Percentiles rank a stretch among this genome's conserved stretches.
These are phyloP conservation scores for Wallacemonas sp. DNA, from an alignment of 208 protist genomes.

Conservation along the genomic window DNA sequence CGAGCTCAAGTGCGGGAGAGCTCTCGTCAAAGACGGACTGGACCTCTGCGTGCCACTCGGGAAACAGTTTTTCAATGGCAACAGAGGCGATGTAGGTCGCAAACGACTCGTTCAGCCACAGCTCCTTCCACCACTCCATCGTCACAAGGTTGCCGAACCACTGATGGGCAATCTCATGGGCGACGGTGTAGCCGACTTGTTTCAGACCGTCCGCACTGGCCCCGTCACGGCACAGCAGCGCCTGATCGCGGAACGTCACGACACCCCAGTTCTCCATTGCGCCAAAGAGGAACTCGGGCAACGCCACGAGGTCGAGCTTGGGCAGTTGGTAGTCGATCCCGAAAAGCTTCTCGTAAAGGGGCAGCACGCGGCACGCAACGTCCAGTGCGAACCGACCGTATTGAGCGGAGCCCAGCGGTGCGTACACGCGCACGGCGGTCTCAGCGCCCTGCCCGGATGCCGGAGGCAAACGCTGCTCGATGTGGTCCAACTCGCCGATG, in stretches of 20 bases:
- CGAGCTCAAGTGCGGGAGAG: constrained; percentile 72
- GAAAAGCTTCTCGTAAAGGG: constrained; percentile 86
- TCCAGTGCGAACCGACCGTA: constrained; percentile 77
- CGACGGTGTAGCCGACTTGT: constrained; percentile 79
- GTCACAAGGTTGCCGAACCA: constrained; percentile 99
- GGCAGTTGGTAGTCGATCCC: constrained; percentile 86
- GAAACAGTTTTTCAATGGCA: constrained; percentile 71
- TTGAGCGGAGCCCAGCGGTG: constrained; percentile 36
- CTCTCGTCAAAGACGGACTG: constrained; percentile 78
- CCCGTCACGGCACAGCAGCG: constrained; percentile 56
- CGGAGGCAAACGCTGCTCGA: constrained; percentile 22
- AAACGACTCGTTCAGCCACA: constrained; percentile 99
- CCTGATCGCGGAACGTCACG: constrained; percentile 93
- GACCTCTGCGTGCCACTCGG: constrained; percentile 74
- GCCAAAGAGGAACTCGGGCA: constrained; percentile 93
- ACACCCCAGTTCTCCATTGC: constrained; percentile 99
- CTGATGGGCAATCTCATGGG: constrained; percentile 96
- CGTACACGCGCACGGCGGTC: constrained; percentile 53
- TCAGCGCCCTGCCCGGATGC: constrained; percentile 17
- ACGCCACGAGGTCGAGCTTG: constrained; percentile 96
- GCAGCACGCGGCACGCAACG: constrained; percentile 60
- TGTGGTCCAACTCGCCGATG: constrained; percentile 85
- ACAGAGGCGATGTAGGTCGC: constrained; percentile 89
- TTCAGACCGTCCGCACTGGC: constrained; percentile 43
- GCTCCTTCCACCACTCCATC: constrained; percentile 97